Base-by-base conservation (phyloP, 1,139 yeast species). In the Eremothecium coryli region DNA sequence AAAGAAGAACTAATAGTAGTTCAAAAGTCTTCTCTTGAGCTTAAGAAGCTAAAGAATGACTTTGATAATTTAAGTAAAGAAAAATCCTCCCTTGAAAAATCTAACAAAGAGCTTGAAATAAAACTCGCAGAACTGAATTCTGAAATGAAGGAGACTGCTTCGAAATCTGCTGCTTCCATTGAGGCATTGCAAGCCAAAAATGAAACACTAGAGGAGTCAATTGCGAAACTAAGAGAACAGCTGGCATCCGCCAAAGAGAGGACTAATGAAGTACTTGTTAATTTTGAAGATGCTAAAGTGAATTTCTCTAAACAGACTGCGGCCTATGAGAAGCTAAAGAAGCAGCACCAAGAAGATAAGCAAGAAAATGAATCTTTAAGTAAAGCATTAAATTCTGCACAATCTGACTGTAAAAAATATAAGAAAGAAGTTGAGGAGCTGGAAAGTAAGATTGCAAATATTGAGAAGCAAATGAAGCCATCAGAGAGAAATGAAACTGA, bases 101-200 rank as follows among this genome's bases (percentile, higher is more conserved):
- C 21, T 9, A 17, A 16, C 11, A 17, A 26, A 17, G 31, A 31
- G 23, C 12, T 30, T 18, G 24, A 21, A 2, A 27, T 15, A 22
- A 11, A 18, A 16, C 12, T 24, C 15, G 13, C 17, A 21, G 16
- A 22, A 24, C 29, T 13, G 8, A 11, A 6, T 17, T 18, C n/a
- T 8, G 11, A 18, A 30, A 33, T 15, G 28, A 31, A 20, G 18
- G 24, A n/a, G 18, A 31, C 14, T 2, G 5, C 16, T 8, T 6
- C 16, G n/a, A 26, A 26, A 15, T 10, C 52, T 26, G 44, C 44
- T 18, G 31, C 31, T n/a, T 18, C 42, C 1, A 52, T 47, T 21
- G 44, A 43, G n/a, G 36, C 45, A 4, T 30, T 35, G 33, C 38
- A 16, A 7, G 13, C 33, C 2, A 46, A 44, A 22, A 34, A 41